Base-by-base conservation (phyloP, 2,329 filamentous ascomycete species). In the Endoconidiophora polonica region DNA sequence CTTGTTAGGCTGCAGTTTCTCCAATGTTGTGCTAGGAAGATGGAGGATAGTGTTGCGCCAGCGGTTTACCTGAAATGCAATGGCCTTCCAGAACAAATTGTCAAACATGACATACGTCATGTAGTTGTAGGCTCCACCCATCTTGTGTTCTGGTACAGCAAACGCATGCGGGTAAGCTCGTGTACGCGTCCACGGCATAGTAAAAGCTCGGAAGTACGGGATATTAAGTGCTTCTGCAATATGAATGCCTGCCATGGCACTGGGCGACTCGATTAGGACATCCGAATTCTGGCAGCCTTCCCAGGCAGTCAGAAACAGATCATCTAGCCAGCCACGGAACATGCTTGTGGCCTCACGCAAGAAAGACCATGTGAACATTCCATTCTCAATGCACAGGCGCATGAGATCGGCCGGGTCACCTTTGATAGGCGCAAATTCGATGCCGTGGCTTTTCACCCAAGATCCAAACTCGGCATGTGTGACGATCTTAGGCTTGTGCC, bases 131-230 rank as follows among this genome's bases (percentile, higher is more conserved):
- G 81, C 81, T 22, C 91, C 91, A 49, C 91, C 91, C 79, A 94
- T 86, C 66, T 94, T 95, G 64, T 85, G 80, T 55, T 93, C 85
- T 1, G 87, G 84, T 54, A 93, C 88, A 23, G 90, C 83, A 64
- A 98, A 98, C 0, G 91, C 91, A 64, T 98, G 91, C 2, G 91
- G 91, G 59, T 98, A 98, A 0, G 90, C 87, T 48, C 91, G 75
- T 14, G 91, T 98, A 45, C 88, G 79, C 0, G 91, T 94, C 91
- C 91, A 98, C 0, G 91, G 91, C 91, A 98, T 98, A 16, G 87
- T 94, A 61, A 98, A 98, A 0, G 88, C 90, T 50, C 91, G 79
- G 68, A 96, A 96, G 63, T 98, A 98, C 0, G 91, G 91, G 42
- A 98, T 93, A 12, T 77, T 73, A 2, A 98, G 72, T 22, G 87